Conservation (phyloP, 2,329 filamentous ascomycete genomes). For the Exophiala phaeomuriformis region DNA sequence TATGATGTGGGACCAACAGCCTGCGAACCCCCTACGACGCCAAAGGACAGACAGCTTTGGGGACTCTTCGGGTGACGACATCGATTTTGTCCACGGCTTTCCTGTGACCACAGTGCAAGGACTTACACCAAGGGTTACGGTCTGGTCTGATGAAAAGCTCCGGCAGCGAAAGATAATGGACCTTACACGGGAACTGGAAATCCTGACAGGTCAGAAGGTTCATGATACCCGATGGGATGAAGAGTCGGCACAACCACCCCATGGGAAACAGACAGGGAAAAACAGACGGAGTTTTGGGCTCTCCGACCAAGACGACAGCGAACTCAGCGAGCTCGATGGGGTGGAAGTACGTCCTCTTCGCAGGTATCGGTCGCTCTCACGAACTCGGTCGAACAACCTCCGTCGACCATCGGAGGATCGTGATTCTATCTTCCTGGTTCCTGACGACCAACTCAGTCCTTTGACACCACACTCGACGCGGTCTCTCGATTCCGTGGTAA, state of each 20-base stretch:
- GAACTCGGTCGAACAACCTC: background rate
- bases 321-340: background rate
- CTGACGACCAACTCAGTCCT: slow-evolving; percentile 3
- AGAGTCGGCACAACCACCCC: background rate
- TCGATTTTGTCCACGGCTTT: background rate
- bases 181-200: background rate
- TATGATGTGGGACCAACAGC: background rate
- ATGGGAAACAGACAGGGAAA: background rate
- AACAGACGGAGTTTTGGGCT: background rate
- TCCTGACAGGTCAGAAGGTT: background rate
- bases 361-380: background rate
- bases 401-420: background rate
- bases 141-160: background rate
- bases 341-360: slow-evolving; percentile 1
- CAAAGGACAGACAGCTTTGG: slow-evolving; percentile 4
- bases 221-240: background rate
- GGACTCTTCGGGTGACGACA: slow-evolving; percentile 12
- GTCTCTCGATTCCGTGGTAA: background rate
- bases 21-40: background rate
- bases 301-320: slow-evolving; percentile 3
- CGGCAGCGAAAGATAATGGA: background rate
- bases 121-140: background rate
- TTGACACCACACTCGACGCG: background rate
- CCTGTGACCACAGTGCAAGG: background rate
- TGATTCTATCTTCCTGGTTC: background rate